Evolutionary conservation across 257 asterid genomes (phyloP), one percentile per base, ranked within the genome.

Genomic region (Cordia subcordata): DNA sequence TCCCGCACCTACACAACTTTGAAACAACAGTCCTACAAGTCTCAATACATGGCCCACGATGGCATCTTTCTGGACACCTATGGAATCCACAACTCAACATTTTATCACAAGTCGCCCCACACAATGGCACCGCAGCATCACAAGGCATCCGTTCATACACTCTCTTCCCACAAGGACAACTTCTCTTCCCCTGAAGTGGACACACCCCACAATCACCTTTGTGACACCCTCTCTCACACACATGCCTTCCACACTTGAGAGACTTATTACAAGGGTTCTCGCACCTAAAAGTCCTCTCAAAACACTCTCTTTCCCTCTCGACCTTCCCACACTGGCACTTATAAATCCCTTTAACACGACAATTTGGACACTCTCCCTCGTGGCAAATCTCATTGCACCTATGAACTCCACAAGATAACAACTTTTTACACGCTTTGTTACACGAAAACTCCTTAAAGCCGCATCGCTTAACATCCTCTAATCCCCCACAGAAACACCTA

Each of bases 1-100:
- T 91, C 63, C 96, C 93, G 71, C 98, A 92, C 88, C 98, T 83
- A 66, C 98, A 92, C n/a, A 84, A 72, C 77, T 92, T 92, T 1
- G 81, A 81, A 55, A 92, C 85, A 4, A 85, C 77, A 14, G 15
- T 75, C 65, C 95, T 79, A 72, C 98, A 92, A 42, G 86, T 84
- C 58, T 79, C 94, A 55, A 82, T 62, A 68, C 98, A 91, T 4
- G 74, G 69, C 21, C 96, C 95, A 18, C 86, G 83, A 56, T 91
- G 98, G 74, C 98, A 91, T 82, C 98, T 84, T 77, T 91, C 96
- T 0, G 89, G 94, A 65, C 96, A 91, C 76, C 84, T 72, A 71
- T 91, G 98, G 70, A 66, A 79, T 58, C 96, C 83, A 56, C 98
- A 91, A 53, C 75, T 70, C 83, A 91, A 65, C 73, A 75, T 47